Conservation (phyloP, 2,329 filamentous ascomycete species). For the Colletotrichum brevisporum region DNA sequence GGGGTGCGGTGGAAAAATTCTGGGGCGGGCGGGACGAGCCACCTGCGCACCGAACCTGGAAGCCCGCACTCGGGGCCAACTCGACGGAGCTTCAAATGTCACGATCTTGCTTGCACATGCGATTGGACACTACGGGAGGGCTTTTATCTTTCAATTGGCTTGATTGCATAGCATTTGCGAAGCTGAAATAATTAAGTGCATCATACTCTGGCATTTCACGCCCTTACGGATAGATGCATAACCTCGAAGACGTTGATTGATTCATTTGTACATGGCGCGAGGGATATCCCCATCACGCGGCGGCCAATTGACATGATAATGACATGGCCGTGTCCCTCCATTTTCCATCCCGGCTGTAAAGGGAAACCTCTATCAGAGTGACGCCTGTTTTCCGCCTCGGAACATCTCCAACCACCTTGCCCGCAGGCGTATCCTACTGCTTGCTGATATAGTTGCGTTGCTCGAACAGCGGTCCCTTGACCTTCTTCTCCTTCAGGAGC, state of each 20-base stretch:
- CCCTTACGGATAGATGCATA: constrained; percentile 32
- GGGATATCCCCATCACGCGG: constrained; percentile 37
- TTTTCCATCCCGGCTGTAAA: constrained; percentile 20
- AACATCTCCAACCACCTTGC: constrained; percentile 13
- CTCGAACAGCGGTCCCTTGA: constrained; percentile 84
- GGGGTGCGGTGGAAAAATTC: constrained; percentile 40
- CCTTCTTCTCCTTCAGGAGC: constrained; percentile 80
- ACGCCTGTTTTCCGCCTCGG: constrained; percentile 3
- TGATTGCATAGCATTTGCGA: background rate
- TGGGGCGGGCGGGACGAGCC: constrained; percentile 41
- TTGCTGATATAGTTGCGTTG: constrained; percentile 82
- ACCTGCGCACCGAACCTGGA: constrained; percentile 30
- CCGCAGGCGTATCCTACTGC: constrained; percentile 49
- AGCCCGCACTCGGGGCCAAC: background rate
- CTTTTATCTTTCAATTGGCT: background rate
- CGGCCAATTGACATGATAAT: constrained; percentile 29
- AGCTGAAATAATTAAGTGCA: background rate
- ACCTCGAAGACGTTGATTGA: constrained; percentile 34
- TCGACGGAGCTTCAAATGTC: constrained; percentile 6
- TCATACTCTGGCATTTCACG: background rate
- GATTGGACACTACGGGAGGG: no score
- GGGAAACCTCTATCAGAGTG: constrained; percentile 26
- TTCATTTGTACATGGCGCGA: constrained; percentile 40
- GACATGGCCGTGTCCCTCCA: constrained; percentile 22
- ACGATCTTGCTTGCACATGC: background rate